phyloP scores from a whole-genome alignment of 2,329 filamentous ascomycete genomes.

The Diaporthe helianthi region DNA sequence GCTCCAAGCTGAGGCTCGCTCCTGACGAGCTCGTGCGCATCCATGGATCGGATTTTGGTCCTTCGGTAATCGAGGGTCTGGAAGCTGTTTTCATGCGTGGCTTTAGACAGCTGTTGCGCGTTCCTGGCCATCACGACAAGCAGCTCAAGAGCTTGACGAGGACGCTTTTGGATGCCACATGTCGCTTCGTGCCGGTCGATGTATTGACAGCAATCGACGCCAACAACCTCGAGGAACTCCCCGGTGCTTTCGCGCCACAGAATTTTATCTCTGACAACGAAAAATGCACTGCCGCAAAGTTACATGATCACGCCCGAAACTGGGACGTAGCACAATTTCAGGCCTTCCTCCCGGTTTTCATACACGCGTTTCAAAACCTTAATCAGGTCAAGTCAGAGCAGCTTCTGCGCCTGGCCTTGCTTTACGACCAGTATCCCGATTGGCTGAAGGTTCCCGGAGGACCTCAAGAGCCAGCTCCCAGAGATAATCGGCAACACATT shows the following conservation, averaged over 20 bases:
- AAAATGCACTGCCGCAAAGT: background rate
- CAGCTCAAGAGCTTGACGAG: background rate
- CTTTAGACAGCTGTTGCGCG: background rate
- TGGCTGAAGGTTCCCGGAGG: background rate
- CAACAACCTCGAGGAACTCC: background rate
- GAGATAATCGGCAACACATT: background rate
- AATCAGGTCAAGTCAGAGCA: constrained; percentile 9
- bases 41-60: background rate
- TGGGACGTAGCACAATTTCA: background rate
- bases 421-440: background rate
- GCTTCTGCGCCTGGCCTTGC: background rate
- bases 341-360: background rate
- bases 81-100: background rate
- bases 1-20: background rate
- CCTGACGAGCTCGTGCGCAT: background rate
- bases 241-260: too few relatives aligned
- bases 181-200: background rate
- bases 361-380: background rate
- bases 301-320: background rate
- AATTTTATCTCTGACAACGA: too few relatives aligned
- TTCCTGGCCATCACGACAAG: background rate
- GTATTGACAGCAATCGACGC: background rate
- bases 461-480: constrained; percentile 2
- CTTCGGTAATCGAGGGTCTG: background rate
- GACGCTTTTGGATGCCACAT: background rate